Conservation (phyloP, 306 rosid species). For the Heteromeles arbutifolia region DNA sequence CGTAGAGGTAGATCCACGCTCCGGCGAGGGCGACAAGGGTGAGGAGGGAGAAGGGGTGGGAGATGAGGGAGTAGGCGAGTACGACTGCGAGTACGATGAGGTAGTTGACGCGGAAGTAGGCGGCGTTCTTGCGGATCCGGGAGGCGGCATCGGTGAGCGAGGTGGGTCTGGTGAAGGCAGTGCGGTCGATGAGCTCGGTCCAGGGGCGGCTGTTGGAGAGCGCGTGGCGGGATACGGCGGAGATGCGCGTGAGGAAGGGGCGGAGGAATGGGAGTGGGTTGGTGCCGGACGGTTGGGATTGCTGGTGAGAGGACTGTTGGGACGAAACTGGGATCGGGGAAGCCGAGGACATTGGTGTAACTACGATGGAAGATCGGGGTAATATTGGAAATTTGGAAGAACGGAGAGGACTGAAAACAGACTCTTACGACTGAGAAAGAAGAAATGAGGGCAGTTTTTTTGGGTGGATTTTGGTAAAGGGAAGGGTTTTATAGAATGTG, state of each 20-base stretch:
- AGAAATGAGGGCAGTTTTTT: background rate
- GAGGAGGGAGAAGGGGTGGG: constrained; percentile 36
- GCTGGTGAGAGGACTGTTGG: background rate
- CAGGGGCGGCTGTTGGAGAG: constrained; percentile 34
- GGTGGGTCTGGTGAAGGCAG: constrained; percentile 29
- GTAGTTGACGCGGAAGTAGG: constrained; percentile 43
- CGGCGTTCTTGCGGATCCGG: constrained; percentile 32
- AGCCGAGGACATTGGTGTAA: constrained; percentile 10
- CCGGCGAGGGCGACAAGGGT: constrained; percentile 20
- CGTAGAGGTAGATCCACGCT: constrained; percentile 39
- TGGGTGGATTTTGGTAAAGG: background rate
- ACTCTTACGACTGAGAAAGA: background rate
- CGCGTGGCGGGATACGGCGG: constrained; percentile 12
- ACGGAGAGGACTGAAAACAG: background rate
- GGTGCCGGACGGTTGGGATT: constrained; percentile 20
- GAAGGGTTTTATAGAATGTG: background rate
- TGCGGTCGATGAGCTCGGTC: constrained; percentile 34
- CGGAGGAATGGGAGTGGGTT: constrained; percentile 1
- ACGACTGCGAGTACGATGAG: constrained; percentile 21
- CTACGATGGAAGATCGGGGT: background rate
- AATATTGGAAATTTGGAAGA: too few relatives aligned
- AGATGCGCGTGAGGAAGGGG: constrained; percentile 27
- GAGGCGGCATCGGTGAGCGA: constrained; percentile 36
- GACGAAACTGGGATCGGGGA: background rate
- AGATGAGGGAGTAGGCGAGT: constrained; percentile 30